These are phyloP conservation scores for Naganishia albida DNA, from an alignment of 1,284 basidiomycete genomes.

Conservation along the genomic window DNA sequence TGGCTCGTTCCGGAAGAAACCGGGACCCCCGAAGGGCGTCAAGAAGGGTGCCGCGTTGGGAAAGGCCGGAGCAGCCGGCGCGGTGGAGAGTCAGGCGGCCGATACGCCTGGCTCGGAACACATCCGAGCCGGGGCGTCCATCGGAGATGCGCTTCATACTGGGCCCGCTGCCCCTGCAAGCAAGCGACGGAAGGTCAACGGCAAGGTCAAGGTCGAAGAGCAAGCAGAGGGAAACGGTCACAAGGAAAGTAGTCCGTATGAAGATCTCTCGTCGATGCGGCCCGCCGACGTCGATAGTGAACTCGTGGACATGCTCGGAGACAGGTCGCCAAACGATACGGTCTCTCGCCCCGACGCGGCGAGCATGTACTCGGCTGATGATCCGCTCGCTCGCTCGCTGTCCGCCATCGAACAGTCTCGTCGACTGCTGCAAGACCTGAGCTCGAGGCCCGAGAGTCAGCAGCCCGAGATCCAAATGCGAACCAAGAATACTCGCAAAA, in stretches of 20 bases:
- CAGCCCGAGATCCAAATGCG: constrained; percentile 24
- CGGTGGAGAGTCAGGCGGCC: constrained; percentile 29
- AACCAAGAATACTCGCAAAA: constrained; percentile 16
- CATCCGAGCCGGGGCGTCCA: constrained; percentile 37
- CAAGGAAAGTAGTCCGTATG: constrained; percentile 13
- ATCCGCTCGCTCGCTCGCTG: constrained; percentile 19
- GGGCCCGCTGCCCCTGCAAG: neutral
- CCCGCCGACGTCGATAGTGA: constrained; percentile 25
- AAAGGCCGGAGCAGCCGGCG: constrained; percentile 29
- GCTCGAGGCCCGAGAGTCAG: constrained; percentile 16
- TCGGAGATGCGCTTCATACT: constrained; percentile 9
- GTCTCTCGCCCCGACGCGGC: neutral
- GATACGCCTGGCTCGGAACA: constrained; percentile 33
- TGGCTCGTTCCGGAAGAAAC: constrained; percentile 51
- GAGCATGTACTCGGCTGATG: neutral
- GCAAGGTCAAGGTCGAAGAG: neutral
- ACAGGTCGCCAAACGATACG: neutral
- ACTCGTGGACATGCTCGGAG: constrained; percentile 21
- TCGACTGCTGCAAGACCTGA: constrained; percentile 19
- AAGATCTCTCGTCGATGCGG: constrained; percentile 11
- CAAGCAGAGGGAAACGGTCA: neutral
- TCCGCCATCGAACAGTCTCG: constrained; percentile 22
- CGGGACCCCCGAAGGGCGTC: constrained; percentile 53
- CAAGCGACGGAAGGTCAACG: constrained; percentile 20
- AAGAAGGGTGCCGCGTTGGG: constrained; percentile 38